Percentiles rank a stretch among this genome's conserved stretches.
Conservation (phyloP, 78 protist species). For the Pelomyxa schiedti region DNA sequence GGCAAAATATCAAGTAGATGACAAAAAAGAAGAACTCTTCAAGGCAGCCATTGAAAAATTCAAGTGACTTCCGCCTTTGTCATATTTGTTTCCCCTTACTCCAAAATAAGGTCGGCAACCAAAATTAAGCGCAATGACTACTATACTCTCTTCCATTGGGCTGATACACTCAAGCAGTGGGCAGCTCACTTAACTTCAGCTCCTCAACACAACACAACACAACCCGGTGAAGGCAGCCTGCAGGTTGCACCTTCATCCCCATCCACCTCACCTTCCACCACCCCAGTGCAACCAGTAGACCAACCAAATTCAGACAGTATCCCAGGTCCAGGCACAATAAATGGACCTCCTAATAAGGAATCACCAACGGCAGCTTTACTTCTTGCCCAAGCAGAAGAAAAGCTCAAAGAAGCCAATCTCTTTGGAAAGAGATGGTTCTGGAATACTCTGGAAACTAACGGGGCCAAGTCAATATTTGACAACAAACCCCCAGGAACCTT, state of each 20-base stretch:
- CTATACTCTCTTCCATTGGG: constrained; percentile 34
- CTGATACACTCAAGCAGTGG: constrained; percentile 21
- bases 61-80: too few relatives aligned
- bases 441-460: constrained; percentile 30
- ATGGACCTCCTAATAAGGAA: too few relatives aligned
- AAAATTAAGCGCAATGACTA: constrained; percentile 28
- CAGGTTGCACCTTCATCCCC: too few relatives aligned
- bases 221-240: too few relatives aligned
- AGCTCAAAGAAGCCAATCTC: constrained; percentile 24
- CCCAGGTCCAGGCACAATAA: too few relatives aligned
- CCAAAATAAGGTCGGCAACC: too few relatives aligned
- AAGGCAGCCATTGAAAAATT: constrained; percentile 23
- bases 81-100: too few relatives aligned
- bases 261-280: too few relatives aligned
- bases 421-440: constrained; percentile 43
- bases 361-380: too few relatives aligned
- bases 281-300: too few relatives aligned
- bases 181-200: too few relatives aligned
- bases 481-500: background rate
- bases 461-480: constrained; percentile 11
- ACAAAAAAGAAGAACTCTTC: constrained; percentile 5
- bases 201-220: too few relatives aligned
- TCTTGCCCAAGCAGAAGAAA: constrained; percentile 3
- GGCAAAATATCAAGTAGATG: constrained; percentile 6
- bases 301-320: background rate